Conservation (phyloP, 169 alveolate species). For the Cryptosporidium xiaoi region DNA sequence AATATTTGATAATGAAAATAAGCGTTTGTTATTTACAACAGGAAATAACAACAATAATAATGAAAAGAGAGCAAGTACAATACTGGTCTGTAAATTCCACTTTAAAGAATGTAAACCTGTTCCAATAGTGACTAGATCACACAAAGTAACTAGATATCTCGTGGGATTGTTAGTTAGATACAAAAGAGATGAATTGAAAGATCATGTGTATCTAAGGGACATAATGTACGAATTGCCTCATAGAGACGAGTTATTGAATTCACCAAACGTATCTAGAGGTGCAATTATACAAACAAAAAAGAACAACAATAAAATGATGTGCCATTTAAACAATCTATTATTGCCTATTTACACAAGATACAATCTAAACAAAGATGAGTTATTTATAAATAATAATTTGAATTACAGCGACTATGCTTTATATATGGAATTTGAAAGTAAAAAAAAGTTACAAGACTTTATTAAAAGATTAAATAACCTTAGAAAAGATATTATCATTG, state of each 20-base stretch:
- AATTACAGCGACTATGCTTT: constrained; percentile 48
- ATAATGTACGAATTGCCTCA: constrained; percentile 54
- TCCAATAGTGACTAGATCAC: constrained; percentile 41
- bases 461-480: constrained; percentile 5
- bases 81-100: background rate
- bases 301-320: background rate
- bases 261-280: constrained; percentile 47
- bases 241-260: constrained; percentile 47
- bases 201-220: background rate
- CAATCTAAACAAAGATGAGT: background rate
- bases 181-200: constrained; percentile 10
- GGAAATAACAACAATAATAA: background rate
- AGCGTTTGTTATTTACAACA: background rate
- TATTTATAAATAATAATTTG: background rate
- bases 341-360: constrained; percentile 65
- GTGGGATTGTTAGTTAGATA: constrained; percentile 52
- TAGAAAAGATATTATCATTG: background rate
- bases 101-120: constrained; percentile 51
- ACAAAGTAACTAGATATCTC: constrained; percentile 24
- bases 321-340: constrained; percentile 41
- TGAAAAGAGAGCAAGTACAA: constrained; percentile 1
- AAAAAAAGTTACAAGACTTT: constrained; percentile 36
- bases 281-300: constrained; percentile 64
- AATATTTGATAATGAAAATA: constrained; percentile 12
- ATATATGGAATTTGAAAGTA: constrained; percentile 46